Conservation (phyloP, 768 basidiomycete species). For the Leccinum truebloodii region DNA sequence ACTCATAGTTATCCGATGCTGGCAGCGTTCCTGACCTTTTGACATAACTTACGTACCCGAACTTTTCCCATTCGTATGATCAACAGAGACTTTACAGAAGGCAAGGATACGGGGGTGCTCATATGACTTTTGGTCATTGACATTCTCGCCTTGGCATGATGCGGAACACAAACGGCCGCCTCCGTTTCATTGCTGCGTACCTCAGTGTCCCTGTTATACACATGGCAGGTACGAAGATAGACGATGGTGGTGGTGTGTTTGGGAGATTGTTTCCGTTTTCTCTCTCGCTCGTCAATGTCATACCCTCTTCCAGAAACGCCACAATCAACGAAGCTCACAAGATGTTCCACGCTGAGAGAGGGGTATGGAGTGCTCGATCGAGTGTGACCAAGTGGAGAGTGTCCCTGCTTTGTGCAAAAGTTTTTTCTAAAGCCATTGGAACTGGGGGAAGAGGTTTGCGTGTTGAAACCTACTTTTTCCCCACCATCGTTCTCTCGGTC, state of each 20-base stretch:
- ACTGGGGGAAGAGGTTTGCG: not conserved
- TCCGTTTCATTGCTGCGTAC: not conserved
- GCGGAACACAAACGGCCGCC: not conserved
- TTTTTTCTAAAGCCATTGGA: not conserved
- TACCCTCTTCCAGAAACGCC: not conserved
- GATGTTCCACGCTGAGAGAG: not conserved
- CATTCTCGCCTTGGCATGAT: not conserved
- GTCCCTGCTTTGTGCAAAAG: not conserved
- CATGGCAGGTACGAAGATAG: constrained; percentile 1
- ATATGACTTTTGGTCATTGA: not conserved
- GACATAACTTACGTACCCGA: not conserved
- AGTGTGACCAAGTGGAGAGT: not conserved
- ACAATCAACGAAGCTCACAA: not conserved
- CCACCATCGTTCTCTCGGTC: constrained; percentile 3
- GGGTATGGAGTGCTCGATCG: not conserved
- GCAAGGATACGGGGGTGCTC: not conserved
- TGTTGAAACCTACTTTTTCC: not conserved
- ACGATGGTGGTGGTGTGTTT: not conserved
- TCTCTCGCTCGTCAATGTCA: not conserved
- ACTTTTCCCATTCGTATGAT: not conserved
- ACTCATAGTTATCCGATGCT: not conserved
- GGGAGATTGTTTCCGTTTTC: constrained; percentile 9
- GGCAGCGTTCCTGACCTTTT: not conserved
- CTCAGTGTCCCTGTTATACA: constrained; percentile 1
- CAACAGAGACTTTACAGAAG: not conserved